Base-by-base conservation (phyloP, 306 rosid genomes). In the Prunus campanulata region DNA sequence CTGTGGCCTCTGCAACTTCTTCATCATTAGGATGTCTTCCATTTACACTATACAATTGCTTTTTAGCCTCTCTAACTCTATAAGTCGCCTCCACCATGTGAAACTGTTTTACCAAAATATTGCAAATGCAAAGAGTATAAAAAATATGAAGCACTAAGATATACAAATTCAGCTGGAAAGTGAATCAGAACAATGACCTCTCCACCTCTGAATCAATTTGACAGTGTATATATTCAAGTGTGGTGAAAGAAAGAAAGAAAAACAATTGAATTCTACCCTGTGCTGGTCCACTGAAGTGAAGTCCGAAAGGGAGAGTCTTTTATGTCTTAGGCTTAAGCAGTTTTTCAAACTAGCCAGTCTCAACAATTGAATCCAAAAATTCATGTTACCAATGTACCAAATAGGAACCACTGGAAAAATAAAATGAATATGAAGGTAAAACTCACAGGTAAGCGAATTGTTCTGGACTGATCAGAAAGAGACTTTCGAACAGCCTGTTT, bases 61-160 rank as follows among this genome's bases (percentile, higher is more conserved):
- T 90, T 82, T 85, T 90, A 64, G 97, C 98, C 86, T 88, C 96
- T 82, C 83, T 95, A 75, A 95, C 98, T 86, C 87, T 89, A 70
- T 95, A 95, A 52, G 92, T 83, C 12, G 97, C 97, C 86, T 93
- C 97, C 86, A 92, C 97, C 96, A 95, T 92, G 89, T 95, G 93
- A 77, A 90, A 85, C 98, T 95, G 89, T 81, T 74, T 70, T 72
- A 62, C 75, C 80, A 81, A 76, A 80, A 70, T 20, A 76, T 71
- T 74, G 51, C 51, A 51, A 32, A 68, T 66, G 55, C 18, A 62
- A 61, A 66, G 60, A 42, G 77, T 74, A 73, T 74, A 69, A 74
- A 65, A 8, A 29, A 65, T 65, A 42, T 32, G 50, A 75, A 56
- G 73, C 66, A 52, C 10, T 30, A 46, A 9, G 5, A 73, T 72